Evolutionary conservation across 2,329 filamentous ascomycete species (phyloP).

Genomic region (Cryoendolithus antarcticus): DNA sequence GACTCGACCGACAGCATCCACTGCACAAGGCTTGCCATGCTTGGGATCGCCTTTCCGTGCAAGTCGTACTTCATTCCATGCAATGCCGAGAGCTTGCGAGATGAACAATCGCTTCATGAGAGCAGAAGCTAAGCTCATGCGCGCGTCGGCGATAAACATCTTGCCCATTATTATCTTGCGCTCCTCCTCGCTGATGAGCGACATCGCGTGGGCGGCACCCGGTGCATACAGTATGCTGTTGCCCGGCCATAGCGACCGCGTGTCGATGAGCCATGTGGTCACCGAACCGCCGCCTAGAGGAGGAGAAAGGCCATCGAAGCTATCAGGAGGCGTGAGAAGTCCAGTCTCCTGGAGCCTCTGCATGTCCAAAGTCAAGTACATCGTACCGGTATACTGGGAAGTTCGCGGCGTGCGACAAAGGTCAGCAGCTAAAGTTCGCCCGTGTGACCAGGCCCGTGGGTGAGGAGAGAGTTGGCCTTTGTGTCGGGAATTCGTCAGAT

Average conservation of each 20-base stretch:
- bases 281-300: conserved; percentile 10
- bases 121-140: conserved; percentile 59
- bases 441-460: too few relatives aligned
- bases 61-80: conserved; percentile 49
- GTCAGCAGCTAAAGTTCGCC: too few relatives aligned
- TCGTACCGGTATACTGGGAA: too few relatives aligned
- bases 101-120: conserved; percentile 63
- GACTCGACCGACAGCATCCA: conserved; percentile 28
- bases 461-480: too few relatives aligned
- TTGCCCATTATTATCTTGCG: conserved; percentile 45
- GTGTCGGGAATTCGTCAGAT: too few relatives aligned
- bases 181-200: conserved; percentile 39
- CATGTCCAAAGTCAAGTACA: too few relatives aligned
- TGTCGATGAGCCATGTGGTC: conserved; percentile 39
- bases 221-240: conserved; percentile 30
- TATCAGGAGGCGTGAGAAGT: conserved; percentile 6
- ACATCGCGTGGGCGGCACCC: conserved; percentile 30
- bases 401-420: too few relatives aligned
- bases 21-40: conserved; percentile 40
- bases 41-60: conserved; percentile 41
- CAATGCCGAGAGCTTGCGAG: conserved; percentile 42
- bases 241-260: conserved; percentile 34
- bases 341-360: neutral
- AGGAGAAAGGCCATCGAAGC: conserved; percentile 1
- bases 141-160: conserved; percentile 46